Base-by-base conservation (phyloP, 768 basidiomycete genomes). In the Dioszegia hungarica region DNA sequence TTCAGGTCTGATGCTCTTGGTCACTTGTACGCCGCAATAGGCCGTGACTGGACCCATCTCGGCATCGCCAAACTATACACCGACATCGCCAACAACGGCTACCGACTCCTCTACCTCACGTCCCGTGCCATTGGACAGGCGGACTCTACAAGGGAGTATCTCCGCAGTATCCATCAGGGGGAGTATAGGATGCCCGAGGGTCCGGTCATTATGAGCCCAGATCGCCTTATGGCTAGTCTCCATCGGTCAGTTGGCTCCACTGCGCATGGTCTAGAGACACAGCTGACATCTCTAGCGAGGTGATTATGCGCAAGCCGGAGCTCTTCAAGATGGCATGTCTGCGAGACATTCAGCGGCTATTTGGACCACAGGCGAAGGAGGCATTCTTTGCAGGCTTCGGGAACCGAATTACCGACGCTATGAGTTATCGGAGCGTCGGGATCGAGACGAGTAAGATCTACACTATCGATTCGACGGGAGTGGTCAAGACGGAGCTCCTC, bases 241-340 rank as follows among this genome's bases (percentile, higher is more conserved):
- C 95, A 98, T 77, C 85, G 95, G 92, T 90, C 64, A 62, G 84
- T 71, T 22, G n/a, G n/a, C n/a, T n/a, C n/a, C n/a, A n/a, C n/a
- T 28, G 20, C 47, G 5, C 6, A 6, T 20, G 3, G 12, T 8
- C 27, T 14, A 22, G 15, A 19, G 22, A 33, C 5, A 17, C 6
- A 5, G 39, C 47, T 38, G 48, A 48, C 31, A 11, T 34, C 24
- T 9, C 1, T 66, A 95, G 92, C 3, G 95, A 99, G 78, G 94
- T 99, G 15, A 94, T 99, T 70, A 89, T 98, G 87, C 86, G 93
- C 34, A 97, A 98, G 76, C 95, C 95, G 0, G 95, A 99, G 72
- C 83, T 98, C n/a, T 99, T 99, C 83, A 99, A 99, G 79, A 99
- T 99, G 95, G 92, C 94, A 1, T 97, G 93, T 78, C 78, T 98